Conservation (phyloP, 2,329 filamentous ascomycete species). For the Polytolypa hystricis region DNA sequence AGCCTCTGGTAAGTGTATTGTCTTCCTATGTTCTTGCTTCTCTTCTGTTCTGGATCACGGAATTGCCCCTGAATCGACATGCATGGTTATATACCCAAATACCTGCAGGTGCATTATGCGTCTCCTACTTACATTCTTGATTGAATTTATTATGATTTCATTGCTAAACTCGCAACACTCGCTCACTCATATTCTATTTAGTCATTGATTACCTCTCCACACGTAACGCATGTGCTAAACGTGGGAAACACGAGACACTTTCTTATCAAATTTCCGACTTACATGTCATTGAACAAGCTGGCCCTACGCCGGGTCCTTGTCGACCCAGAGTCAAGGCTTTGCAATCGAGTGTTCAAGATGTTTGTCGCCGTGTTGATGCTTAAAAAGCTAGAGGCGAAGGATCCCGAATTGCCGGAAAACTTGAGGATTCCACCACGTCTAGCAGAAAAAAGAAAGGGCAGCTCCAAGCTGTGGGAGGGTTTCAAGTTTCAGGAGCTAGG, state of each 20-base stretch:
- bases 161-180: too few relatives aligned
- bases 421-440: constrained; percentile 13
- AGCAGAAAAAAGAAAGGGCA: constrained; percentile 12
- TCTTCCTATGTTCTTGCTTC: neutral
- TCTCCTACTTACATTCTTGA: too few relatives aligned
- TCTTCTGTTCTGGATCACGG: neutral
- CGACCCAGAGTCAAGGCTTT: constrained; percentile 11
- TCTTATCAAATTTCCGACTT: constrained; percentile 14
- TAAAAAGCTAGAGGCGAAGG: constrained; percentile 11
- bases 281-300: constrained; percentile 13
- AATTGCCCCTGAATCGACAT: neutral
- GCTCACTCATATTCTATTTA: too few relatives aligned
- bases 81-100: too few relatives aligned
- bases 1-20: constrained; percentile 17
- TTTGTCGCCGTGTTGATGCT: constrained; percentile 15
- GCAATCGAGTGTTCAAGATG: constrained; percentile 14
- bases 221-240: constrained; percentile 14
- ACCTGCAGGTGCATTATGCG: too few relatives aligned
- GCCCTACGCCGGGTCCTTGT: constrained; percentile 16
- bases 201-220: constrained; percentile 9
- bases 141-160: too few relatives aligned
- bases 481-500: constrained; percentile 24
- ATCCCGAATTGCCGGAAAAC: constrained; percentile 11
- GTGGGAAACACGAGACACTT: constrained; percentile 3
- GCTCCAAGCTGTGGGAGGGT: constrained; percentile 22